Evolutionary conservation across 371 early-diverging fungal species (phyloP), one percentile per base, ranked within the genome.

Genomic region (Mortierella sp.): DNA sequence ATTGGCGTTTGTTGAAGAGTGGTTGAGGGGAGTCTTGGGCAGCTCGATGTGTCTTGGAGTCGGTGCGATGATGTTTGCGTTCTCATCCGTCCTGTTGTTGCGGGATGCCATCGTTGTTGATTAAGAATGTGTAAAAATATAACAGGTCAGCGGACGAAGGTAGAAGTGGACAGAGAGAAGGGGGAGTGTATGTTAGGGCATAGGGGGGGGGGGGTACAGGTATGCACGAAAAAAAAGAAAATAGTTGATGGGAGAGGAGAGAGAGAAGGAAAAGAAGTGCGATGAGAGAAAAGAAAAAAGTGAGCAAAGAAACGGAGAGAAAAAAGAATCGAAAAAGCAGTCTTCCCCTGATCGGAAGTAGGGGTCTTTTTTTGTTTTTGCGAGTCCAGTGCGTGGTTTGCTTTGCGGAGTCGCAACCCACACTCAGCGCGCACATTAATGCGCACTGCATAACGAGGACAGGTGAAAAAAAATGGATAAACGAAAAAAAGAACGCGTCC

Each of bases 1-100:
- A n/a, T 73, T 73, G 48, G 79, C 43, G 8, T 61, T 22, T 37
- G 61, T 73, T 45, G 67, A 66, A 11, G 76, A 68, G 29, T 73
- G 70, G 13, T 66, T 24, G 34, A 69, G 43, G 13, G 65, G 70
- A 13, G 58, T 65, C 66, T 71, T 69, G 64, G 64, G 24, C 2
- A 39, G 52, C 1, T 41, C 41, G 9, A 31, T 24, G 40, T 52
- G 66, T 24, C 50, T 53, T 24, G 76, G 61, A n/a, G 58, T 53
- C 11, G 61, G 55, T 11, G 68, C 34, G 52, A 61, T 43, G 48
- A 63, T 26, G 48, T 16, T 29, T n/a, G 45, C 44, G 37, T 22
- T 34, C 19, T 61, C 61, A 61, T 61, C 61, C 2, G 34, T 37
- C 9, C 7, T 61, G 10, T 37, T 31, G 19, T 19, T 7, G 61